Conservation (phyloP, 2,329 filamentous ascomycete species). For the Mollisiaceae sp. region DNA sequence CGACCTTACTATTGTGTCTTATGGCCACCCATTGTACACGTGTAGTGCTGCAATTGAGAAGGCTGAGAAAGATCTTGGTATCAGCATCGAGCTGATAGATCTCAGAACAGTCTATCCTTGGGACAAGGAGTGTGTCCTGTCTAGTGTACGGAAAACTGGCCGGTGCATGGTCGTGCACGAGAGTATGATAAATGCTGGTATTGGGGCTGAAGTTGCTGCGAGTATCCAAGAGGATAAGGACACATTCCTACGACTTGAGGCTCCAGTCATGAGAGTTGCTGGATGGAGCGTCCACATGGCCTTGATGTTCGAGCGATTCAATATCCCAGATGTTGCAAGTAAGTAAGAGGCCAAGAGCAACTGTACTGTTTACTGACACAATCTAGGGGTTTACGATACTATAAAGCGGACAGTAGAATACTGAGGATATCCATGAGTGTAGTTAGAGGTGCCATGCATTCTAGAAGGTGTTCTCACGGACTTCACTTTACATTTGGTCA, state of each 20-base stretch:
- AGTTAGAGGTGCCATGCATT: neutral
- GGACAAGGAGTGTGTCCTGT: slow-evolving; percentile 68
- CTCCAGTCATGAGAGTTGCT: slow-evolving; percentile 71
- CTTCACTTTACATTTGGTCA: neutral
- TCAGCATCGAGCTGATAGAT: slow-evolving; percentile 72
- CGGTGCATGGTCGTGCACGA: slow-evolving; percentile 74
- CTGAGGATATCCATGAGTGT: slow-evolving; percentile 13
- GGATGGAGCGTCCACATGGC: slow-evolving; percentile 74
- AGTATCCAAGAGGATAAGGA: slow-evolving; percentile 67
- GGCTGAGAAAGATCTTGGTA: slow-evolving; percentile 69
- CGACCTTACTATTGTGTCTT: slow-evolving; percentile 71
- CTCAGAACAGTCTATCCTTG: slow-evolving; percentile 75
- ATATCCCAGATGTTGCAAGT: slow-evolving; percentile 74
- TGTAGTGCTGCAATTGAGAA: slow-evolving; percentile 69
- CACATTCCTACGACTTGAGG: slow-evolving; percentile 71
- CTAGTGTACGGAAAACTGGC: slow-evolving; percentile 73
- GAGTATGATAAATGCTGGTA: slow-evolving; percentile 75
- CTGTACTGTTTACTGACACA: slow-evolving; percentile 23
- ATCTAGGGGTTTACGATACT: slow-evolving; percentile 43
- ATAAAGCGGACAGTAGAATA: slow-evolving; percentile 43
- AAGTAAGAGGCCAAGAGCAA: slow-evolving; percentile 45
- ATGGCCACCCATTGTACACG: slow-evolving; percentile 73
- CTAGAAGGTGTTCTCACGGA: slow-evolving; percentile 7
- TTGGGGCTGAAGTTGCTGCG: slow-evolving; percentile 74
- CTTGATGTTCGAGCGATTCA: slow-evolving; percentile 67